phyloP scores from a whole-genome alignment of 2,329 filamentous ascomycete species.

The Eutypella sp. region DNA sequence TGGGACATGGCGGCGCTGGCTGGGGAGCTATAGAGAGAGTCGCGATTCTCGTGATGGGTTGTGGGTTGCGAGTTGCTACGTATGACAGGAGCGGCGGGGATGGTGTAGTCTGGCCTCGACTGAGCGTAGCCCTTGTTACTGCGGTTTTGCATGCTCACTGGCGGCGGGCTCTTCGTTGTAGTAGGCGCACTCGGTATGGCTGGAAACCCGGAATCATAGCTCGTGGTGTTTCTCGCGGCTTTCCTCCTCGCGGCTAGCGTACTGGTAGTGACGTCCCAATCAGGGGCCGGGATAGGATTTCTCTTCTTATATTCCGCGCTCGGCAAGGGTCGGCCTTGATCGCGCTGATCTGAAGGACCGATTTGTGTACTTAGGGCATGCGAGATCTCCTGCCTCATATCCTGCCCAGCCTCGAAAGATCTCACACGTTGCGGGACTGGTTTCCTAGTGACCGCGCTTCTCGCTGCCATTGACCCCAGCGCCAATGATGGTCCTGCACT shows the following conservation, averaged over 20 bases:
- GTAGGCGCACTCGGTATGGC: slow-evolving; percentile 9
- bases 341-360: not conserved
- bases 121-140: slow-evolving; percentile 29
- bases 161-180: slow-evolving; percentile 30
- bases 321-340: not conserved
- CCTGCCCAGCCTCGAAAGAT: not conserved
- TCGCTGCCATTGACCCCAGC: not conserved
- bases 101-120: slow-evolving; percentile 32
- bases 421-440: not conserved
- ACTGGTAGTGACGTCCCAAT: slow-evolving; percentile 25
- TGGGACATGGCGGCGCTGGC: not conserved
- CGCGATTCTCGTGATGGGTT: slow-evolving; percentile 27
- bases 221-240: slow-evolving; percentile 4
- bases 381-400: not conserved
- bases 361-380: not conserved
- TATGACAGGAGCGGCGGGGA: slow-evolving; percentile 16
- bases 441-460: not conserved
- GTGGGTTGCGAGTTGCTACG: slow-evolving; percentile 14
- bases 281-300: not conserved
- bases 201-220: slow-evolving; percentile 4
- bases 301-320: not conserved
- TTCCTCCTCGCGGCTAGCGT: slow-evolving; percentile 12
- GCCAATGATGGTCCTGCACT: not conserved
- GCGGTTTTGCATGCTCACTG: slow-evolving; percentile 39
- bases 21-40: slow-evolving; percentile 21